Evolutionary conservation across 2,329 filamentous ascomycete species (phyloP).

Genomic region (Alternaria incomplexa): DNA sequence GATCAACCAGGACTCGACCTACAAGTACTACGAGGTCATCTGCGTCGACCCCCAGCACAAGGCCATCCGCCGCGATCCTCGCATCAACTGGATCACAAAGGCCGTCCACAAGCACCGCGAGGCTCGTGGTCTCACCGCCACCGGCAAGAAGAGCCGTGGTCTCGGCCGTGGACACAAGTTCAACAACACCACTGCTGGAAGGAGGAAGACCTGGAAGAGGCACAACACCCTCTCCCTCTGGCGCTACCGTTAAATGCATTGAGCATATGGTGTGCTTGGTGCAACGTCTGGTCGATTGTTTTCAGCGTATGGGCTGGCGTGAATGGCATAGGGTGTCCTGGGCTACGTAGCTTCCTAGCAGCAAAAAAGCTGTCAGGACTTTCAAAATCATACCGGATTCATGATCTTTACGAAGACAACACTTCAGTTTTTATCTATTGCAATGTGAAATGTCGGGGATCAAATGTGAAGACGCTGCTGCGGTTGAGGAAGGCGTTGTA

Average conservation of each 20-base stretch:
- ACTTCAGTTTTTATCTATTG: not conserved
- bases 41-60: constrained; percentile 99
- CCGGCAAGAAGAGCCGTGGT: constrained; percentile 99
- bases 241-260: constrained; percentile 81
- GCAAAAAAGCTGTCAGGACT: constrained; percentile 29
- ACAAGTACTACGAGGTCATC: constrained; percentile 99
- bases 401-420: constrained; percentile 30
- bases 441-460: not conserved
- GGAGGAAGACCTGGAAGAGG: constrained; percentile 99
- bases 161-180: constrained; percentile 99
- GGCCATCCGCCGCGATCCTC: constrained; percentile 97
- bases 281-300: constrained; percentile 39
- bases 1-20: constrained; percentile 99
- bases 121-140: constrained; percentile 93
- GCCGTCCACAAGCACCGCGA: constrained; percentile 99
- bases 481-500: not conserved
- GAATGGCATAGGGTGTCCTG: constrained; percentile 43
- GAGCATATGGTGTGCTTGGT: constrained; percentile 35
- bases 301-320: constrained; percentile 42
- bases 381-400: constrained; percentile 42
- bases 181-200: constrained; percentile 97
- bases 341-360: constrained; percentile 39
- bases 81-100: constrained; percentile 99
- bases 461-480: not conserved
- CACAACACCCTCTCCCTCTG: constrained; percentile 99